Evolutionary conservation across 768 basidiomycete species (phyloP).

Genomic region (Lentinus brumalis): DNA sequence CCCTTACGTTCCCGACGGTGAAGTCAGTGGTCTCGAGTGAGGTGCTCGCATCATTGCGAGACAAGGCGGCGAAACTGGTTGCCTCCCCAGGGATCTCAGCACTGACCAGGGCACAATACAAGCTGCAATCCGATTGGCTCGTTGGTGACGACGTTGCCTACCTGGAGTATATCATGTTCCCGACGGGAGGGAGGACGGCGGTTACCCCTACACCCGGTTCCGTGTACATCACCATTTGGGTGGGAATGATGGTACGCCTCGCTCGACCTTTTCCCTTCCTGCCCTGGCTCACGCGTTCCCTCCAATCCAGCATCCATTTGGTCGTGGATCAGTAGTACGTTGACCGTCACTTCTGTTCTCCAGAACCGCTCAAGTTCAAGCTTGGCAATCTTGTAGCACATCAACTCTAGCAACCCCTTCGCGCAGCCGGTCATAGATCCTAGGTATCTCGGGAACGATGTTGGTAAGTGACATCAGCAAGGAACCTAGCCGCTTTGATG

Average conservation of each 20-base stretch:
- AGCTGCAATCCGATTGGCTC: slow-evolving; percentile 2
- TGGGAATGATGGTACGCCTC: not conserved
- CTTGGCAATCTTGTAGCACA: not conserved
- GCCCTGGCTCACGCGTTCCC: not conserved
- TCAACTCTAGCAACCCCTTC: slow-evolving; percentile 1
- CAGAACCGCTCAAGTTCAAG: not conserved
- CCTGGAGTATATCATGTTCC: slow-evolving; percentile 5
- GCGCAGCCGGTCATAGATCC: slow-evolving; percentile 1
- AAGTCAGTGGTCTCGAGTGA: not conserved
- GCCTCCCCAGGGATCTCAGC: not conserved
- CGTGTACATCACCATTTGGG: not conserved
- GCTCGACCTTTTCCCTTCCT: not conserved
- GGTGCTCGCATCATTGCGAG: not conserved
- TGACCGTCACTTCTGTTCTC: not conserved
- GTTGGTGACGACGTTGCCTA: not conserved
- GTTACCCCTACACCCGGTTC: not conserved
- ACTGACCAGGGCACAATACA: not conserved
- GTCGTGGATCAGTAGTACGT: not conserved
- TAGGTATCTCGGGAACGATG: not conserved
- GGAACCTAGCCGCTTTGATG: too few relatives aligned
- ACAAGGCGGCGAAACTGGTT: not conserved
- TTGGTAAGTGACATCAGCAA: not conserved
- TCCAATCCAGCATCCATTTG: slow-evolving; percentile 1
- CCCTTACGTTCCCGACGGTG: not conserved
- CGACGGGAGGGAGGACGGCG: not conserved